Conservation (phyloP, 1,284 basidiomycete genomes). For the Trametes hirsuta region DNA sequence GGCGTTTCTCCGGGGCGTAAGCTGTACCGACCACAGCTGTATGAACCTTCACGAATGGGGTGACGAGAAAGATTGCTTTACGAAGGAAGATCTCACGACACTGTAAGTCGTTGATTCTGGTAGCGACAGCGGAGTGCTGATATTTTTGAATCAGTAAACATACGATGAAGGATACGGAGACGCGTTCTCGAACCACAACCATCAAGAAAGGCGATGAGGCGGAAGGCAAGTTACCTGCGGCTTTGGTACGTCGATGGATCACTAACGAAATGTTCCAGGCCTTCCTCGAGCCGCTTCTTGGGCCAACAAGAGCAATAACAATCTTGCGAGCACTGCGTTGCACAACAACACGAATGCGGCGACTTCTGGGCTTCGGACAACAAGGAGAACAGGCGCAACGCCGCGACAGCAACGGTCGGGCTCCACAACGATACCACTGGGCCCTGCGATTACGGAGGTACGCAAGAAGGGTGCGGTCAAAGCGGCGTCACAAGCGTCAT, state of each 20-base stretch:
- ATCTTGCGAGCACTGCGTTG: slow-evolving; percentile 31
- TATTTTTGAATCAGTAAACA: slow-evolving; percentile 64
- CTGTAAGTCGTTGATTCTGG: slow-evolving; percentile 56
- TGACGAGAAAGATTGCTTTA: slow-evolving; percentile 97
- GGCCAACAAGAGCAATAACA: slow-evolving; percentile 57
- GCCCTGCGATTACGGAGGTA: slow-evolving; percentile 38
- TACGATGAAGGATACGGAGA: slow-evolving; percentile 85
- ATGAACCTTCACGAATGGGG: slow-evolving; percentile 98
- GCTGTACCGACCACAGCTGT: slow-evolving; percentile 89
- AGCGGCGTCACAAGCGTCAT: slow-evolving; percentile 54
- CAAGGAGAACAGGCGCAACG: slow-evolving; percentile 26
- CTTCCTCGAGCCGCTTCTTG: slow-evolving; percentile 86
- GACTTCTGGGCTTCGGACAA: slow-evolving; percentile 32
- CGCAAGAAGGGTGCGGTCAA: slow-evolving; percentile 47
- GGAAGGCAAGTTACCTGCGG: slow-evolving; percentile 52
- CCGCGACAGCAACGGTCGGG: slow-evolving; percentile 33
- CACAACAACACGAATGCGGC: slow-evolving; percentile 34
- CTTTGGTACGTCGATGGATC: neutral
- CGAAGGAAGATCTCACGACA: slow-evolving; percentile 89
- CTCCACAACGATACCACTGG: slow-evolving; percentile 33
- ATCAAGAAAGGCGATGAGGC: slow-evolving; percentile 58
- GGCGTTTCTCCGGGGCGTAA: slow-evolving; percentile 86
- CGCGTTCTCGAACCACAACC: slow-evolving; percentile 50
- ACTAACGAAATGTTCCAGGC: slow-evolving; percentile 35
- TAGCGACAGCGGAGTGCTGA: slow-evolving; percentile 20